Evolutionary conservation across 306 rosid genomes (phyloP).

Genomic region (Vicia faba): DNA sequence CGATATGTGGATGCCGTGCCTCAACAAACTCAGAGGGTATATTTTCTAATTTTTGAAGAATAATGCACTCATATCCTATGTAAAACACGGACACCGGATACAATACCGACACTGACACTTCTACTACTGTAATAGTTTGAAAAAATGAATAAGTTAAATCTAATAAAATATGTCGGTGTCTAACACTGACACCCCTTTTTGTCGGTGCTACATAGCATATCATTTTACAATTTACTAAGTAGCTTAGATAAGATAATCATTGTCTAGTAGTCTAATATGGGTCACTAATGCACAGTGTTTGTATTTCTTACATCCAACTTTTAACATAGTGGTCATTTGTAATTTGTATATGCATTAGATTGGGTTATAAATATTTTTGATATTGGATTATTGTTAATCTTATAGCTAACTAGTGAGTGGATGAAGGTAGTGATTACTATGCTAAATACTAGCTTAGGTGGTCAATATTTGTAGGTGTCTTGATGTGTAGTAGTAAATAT

Average conservation of each 20-base stretch:
- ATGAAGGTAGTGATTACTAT: conserved; percentile 1
- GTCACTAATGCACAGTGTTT: background rate
- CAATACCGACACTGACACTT: too few species aligned
- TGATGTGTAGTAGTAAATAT: conserved; percentile 13
- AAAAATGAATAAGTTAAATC: too few species aligned
- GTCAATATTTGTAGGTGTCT: conserved; percentile 2
- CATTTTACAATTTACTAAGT: conserved; percentile 1
- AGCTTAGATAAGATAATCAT: conserved; percentile 16
- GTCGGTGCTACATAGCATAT: background rate
- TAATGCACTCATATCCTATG: conserved; percentile 1
- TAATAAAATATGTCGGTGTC: too few species aligned
- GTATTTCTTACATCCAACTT: background rate
- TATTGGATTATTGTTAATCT: background rate
- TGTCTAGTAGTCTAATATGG: background rate
- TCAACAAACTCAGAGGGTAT: conserved; percentile 80
- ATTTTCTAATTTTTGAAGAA: conserved; percentile 32
- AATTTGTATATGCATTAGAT: conserved; percentile 8
- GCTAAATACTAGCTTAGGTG: background rate
- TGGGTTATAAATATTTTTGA: background rate
- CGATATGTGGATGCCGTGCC: conserved; percentile 51
- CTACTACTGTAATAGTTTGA: too few species aligned
- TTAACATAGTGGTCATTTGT: background rate
- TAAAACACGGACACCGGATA: too few species aligned
- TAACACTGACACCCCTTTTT: too few species aligned
- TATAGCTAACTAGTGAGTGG: background rate